Percentiles rank a stretch among this genome's conserved stretches.
Conservation (phyloP, 495 filamentous ascomycete genomes). For the Apodospora peruviana region DNA sequence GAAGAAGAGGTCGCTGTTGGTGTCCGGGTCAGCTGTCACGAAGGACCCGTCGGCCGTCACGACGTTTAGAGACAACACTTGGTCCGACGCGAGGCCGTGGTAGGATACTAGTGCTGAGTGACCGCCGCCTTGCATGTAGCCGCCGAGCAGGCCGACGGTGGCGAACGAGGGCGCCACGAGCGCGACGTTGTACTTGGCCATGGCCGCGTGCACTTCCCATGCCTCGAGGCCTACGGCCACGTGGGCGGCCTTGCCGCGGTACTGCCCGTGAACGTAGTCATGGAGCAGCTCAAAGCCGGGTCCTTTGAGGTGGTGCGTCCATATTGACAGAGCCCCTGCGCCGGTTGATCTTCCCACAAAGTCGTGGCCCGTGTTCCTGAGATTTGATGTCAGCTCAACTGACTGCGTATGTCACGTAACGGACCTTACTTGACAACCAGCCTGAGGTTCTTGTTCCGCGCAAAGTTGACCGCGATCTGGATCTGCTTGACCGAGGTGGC, state of each 20-base stretch:
- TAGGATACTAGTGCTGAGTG: constrained; percentile 38
- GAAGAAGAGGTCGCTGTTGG: constrained; percentile 59
- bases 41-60: constrained; percentile 51
- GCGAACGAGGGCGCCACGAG: constrained; percentile 45
- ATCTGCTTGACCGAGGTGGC: constrained; percentile 48
- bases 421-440: constrained; percentile 57
- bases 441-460: constrained; percentile 50
- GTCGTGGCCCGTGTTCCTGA: constrained; percentile 66
- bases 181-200: constrained; percentile 28
- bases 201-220: constrained; percentile 40
- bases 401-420: too few species aligned
- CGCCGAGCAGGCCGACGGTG: constrained; percentile 49
- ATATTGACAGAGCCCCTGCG: constrained; percentile 48
- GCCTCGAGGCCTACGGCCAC: constrained; percentile 43
- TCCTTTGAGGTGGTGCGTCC: constrained; percentile 58
- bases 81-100: constrained; percentile 48
- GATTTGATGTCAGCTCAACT: too few species aligned
- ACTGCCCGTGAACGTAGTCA: constrained; percentile 27
- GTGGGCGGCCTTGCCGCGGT: constrained; percentile 42
- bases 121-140: constrained; percentile 51
- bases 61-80: constrained; percentile 45
- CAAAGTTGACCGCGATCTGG: constrained; percentile 57
- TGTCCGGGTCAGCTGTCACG: constrained; percentile 42
- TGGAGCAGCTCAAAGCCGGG: constrained; percentile 26
- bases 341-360: constrained; percentile 46